Conservation (phyloP, 176 grass and related monocot genomes). For the Elymus sibiricus region DNA sequence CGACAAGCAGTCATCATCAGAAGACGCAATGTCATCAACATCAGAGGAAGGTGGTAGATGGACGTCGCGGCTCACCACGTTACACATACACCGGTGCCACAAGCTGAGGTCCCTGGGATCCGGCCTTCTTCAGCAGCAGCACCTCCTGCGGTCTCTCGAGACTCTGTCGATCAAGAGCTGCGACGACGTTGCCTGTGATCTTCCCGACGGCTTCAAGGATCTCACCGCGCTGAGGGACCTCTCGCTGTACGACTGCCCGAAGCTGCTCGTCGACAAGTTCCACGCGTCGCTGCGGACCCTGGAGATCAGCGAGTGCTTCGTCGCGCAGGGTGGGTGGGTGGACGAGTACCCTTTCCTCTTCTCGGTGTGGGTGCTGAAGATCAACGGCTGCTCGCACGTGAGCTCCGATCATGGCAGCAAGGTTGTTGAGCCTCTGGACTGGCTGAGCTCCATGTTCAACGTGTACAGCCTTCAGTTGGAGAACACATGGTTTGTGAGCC, state of each 20-base stretch:
- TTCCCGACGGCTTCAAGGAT: constrained; percentile 26
- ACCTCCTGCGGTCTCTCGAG: constrained; percentile 34
- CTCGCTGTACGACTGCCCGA: constrained; percentile 34
- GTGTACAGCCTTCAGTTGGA: constrained; percentile 27
- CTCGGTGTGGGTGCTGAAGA: constrained; percentile 33
- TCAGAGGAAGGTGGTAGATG: constrained; percentile 26
- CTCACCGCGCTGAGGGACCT: constrained; percentile 36
- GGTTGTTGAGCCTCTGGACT: constrained; percentile 10
- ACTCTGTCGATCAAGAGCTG: constrained; percentile 31
- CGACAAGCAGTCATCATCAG: background rate
- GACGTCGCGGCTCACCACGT: constrained; percentile 34
- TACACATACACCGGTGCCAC: constrained; percentile 27
- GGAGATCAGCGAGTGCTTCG: constrained; percentile 48
- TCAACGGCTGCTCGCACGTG: constrained; percentile 28
- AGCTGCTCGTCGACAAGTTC: constrained; percentile 36
- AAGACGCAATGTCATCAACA: background rate
- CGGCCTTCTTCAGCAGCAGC: constrained; percentile 41
- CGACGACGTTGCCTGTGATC: constrained; percentile 4
- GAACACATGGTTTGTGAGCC: constrained; percentile 23
- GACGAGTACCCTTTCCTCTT: constrained; percentile 37
- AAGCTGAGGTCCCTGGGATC: constrained; percentile 18
- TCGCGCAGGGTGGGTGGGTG: constrained; percentile 27
- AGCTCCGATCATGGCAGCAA: background rate
- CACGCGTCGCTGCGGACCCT: constrained; percentile 26
- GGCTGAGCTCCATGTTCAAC: constrained; percentile 27